These are phyloP conservation scores for Plasmodium ovale DNA, from an alignment of 169 alveolate genomes.

Conservation along the genomic window DNA sequence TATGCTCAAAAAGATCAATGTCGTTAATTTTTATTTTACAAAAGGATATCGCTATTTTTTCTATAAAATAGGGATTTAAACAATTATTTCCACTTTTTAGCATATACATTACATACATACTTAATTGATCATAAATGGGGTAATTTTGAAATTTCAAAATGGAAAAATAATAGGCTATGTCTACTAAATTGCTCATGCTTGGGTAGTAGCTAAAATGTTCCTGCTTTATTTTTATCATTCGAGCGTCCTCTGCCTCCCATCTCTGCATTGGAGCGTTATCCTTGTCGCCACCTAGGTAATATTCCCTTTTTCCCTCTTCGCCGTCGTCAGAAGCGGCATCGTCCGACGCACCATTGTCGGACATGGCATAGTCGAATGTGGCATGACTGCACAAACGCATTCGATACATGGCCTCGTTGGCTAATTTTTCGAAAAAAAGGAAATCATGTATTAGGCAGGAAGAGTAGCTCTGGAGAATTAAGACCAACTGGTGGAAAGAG, in stretches of 20 bases:
- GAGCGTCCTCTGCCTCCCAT: conserved; percentile 4
- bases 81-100: conserved; percentile 21
- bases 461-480: conserved; percentile 74
- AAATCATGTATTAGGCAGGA: conserved; percentile 70
- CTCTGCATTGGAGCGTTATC: neutral
- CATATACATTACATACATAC: conserved; percentile 62
- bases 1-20: conserved; percentile 75
- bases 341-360: neutral
- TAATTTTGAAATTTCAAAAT: conserved; percentile 78
- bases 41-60: conserved; percentile 72
- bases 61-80: conserved; percentile 72
- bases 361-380: neutral
- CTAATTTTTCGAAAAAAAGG: conserved; percentile 16
- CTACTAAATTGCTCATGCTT: conserved; percentile 4
- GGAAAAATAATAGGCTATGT: conserved; percentile 78
- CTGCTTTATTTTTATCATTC: conserved; percentile 72
- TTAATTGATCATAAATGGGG: conserved; percentile 70
- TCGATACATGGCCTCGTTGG: conserved; percentile 34
- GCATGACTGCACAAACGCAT: conserved; percentile 25
- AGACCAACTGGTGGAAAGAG: conserved; percentile 36
- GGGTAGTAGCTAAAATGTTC: conserved; percentile 75
- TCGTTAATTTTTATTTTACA: conserved; percentile 81
- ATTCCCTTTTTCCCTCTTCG: conserved; percentile 26
- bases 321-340: neutral
- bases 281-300: neutral